A percentile compares a stretch with the other conserved stretches of the same genome.
Evolutionary conservation across 1,139 yeast species (phyloP).

Genomic region (Debaryomyces coudertii): DNA sequence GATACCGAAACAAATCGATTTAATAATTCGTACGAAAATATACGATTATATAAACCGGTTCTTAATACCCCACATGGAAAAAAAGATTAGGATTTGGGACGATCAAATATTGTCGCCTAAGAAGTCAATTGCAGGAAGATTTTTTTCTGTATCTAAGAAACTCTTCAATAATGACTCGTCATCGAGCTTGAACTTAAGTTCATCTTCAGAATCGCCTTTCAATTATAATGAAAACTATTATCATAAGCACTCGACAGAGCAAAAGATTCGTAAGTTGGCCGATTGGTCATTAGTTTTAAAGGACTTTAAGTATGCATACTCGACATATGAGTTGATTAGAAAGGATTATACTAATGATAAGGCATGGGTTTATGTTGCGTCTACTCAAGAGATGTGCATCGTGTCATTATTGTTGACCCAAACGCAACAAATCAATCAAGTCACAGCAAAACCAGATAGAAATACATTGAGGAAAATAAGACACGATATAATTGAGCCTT

Average conservation of each 20-base stretch:
- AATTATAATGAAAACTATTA: slow-evolving; percentile 58
- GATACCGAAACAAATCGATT: slow-evolving; percentile 43
- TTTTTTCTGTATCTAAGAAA: slow-evolving; percentile 68
- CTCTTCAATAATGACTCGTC: slow-evolving; percentile 44
- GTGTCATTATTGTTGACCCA: slow-evolving; percentile 72
- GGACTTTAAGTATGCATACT: slow-evolving; percentile 83
- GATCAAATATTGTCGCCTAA: slow-evolving; percentile 72
- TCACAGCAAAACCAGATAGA: slow-evolving; percentile 34
- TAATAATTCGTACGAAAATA: slow-evolving; percentile 45
- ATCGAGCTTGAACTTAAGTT: not conserved
- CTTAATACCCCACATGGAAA: slow-evolving; percentile 79
- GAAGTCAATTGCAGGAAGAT: slow-evolving; percentile 70
- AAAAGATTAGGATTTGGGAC: slow-evolving; percentile 74
- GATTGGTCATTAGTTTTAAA: slow-evolving; percentile 91
- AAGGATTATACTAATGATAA: slow-evolving; percentile 79
- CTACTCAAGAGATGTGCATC: slow-evolving; percentile 86
- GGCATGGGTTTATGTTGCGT: slow-evolving; percentile 83
- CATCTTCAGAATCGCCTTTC: slow-evolving; percentile 25
- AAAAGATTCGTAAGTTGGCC: slow-evolving; percentile 77
- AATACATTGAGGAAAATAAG: slow-evolving; percentile 63
- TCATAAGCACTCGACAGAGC: slow-evolving; percentile 67
- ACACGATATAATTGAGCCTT: slow-evolving; percentile 65
- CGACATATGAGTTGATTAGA: slow-evolving; percentile 79
- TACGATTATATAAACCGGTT: slow-evolving; percentile 59
- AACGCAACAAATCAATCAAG: slow-evolving; percentile 37